Base-by-base conservation (phyloP, 2,329 filamentous ascomycete species). In the Clarireedia homoeocarpa region DNA sequence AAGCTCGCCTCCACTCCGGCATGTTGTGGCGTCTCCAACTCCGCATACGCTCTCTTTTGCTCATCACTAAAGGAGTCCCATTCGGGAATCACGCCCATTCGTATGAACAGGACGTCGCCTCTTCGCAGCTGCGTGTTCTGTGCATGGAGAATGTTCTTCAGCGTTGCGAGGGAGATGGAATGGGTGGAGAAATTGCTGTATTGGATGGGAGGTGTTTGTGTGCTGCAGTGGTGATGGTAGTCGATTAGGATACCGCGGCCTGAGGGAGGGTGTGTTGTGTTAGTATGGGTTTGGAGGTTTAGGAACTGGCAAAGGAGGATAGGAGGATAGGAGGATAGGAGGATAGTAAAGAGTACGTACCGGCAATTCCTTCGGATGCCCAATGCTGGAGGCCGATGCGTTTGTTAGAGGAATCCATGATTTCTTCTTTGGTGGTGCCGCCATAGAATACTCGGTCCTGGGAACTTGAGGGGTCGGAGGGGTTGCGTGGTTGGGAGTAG, bases 231-330 rank as follows among this genome's bases (percentile, higher is more conserved):
- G 7, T 53, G 45, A 14, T 50, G 36, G 55, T 76, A 83, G 64
- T 84, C 81, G 0, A 81, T 66, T 0, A 81, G 67, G 2, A 81
- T 70, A 17, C 77, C 77, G 0, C 78, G 72, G 3, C 77, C 77
- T 3, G 30, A 6, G 30, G n/a, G n/a, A 14, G 3, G 20, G 20
- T 20, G 20, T 20, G 20, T 20, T 20, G 39, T 20, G 34, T 34
- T 4, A 30, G 17, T 49, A 5, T 49, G 4, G 39, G 23, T 17
- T 14, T 20, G 20, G 20, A 20, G 20, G 20, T 20, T 10, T 20
- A 14, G 39, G 9, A 23, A 23, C 4, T 40, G 30, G 2, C 27
- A 39, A 6, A 14, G 5, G 3, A 14, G 10, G 20, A 20, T 20
- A 10, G n/a, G 5, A 6, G 12, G 2, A 2, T 3, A 10, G 7